Base-by-base conservation (phyloP, 768 basidiomycete genomes). In the Pleurotus platypus region DNA sequence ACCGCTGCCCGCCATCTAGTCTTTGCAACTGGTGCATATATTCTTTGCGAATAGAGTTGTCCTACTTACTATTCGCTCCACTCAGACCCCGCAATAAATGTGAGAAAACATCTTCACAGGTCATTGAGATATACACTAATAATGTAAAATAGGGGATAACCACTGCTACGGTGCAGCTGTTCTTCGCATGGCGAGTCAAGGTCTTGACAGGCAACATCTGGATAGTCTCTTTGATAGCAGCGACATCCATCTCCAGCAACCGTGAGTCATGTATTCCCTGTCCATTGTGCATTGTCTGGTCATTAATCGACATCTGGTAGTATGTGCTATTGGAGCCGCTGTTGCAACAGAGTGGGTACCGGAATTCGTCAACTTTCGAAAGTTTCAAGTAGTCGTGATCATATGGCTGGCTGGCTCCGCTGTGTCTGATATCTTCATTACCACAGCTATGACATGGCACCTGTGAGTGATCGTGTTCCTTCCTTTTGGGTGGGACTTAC, bases 51-150 rank as follows among this genome's bases (percentile, higher is more conserved):
- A 30, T 2, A 2, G 16, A 18, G 5, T 9, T 48, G 27, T n/a
- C 7, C 46, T 8, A 9, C 18, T 35, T 16, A 20, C 20, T 20
- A 1, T 20, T 1, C 20, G 20, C 1, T 20, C 2, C 2, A 2
- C 20, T 5, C 57, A 79, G 81, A 78, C 60, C 79, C 80, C 5
- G 66, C 73, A 0, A 64, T 75, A 60, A 81, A 78, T 9, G 78
- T 79, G 16, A 59, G 70, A 59, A 3, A 20, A 20, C 20, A 20
- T 20, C 20, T n/a, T n/a, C n/a, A n/a, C n/a, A n/a, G n/a, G n/a
- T n/a, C n/a, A n/a, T n/a, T n/a, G n/a, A n/a, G n/a, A n/a, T n/a
- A n/a, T n/a, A n/a, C n/a, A n/a, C n/a, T n/a, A n/a, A n/a, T n/a
- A n/a, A 13, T 2, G 55, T 1, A 38, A 37, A 35, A 24, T 42